Conservation (phyloP, 2,329 filamentous ascomycete species). For the Cercospora sp. region DNA sequence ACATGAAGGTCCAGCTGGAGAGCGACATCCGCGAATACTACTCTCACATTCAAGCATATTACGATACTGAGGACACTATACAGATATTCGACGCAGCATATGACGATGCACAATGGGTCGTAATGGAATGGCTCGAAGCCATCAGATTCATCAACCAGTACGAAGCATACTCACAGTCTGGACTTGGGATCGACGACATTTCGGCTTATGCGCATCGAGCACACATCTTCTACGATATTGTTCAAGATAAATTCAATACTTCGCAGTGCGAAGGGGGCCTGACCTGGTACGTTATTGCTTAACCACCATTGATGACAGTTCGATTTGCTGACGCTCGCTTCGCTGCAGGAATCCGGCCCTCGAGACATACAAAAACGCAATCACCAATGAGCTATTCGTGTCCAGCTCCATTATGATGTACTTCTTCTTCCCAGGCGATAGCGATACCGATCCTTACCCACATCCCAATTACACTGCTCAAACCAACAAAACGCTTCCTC, state of each 20-base stretch:
- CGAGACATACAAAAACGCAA: conserved; percentile 89
- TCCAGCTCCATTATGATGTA: conserved; percentile 88
- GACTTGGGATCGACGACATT: conserved; percentile 75
- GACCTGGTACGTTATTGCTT: conserved; percentile 62
- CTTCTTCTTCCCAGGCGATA: conserved; percentile 80
- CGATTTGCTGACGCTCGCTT: not conserved
- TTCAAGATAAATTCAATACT: conserved; percentile 77
- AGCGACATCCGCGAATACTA: conserved; percentile 33
- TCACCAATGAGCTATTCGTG: conserved; percentile 91
- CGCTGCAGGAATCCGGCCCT: conserved; percentile 63
- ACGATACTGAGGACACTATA: conserved; percentile 32
- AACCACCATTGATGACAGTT: not conserved
- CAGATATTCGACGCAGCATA: conserved; percentile 39
- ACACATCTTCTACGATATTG: conserved; percentile 83
- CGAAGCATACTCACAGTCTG: conserved; percentile 43
- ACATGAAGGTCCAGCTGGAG: conserved; percentile 14
- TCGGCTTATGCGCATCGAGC: conserved; percentile 79
- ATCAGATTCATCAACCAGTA: conserved; percentile 39
- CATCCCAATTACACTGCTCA: conserved; percentile 39
- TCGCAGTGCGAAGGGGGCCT: conserved; percentile 82
- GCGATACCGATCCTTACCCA: conserved; percentile 54
- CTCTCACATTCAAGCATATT: conserved; percentile 34
- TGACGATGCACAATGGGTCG: conserved; percentile 41
- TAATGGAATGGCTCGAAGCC: conserved; percentile 39
- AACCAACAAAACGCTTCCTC: conserved; percentile 50